Evolutionary conservation across 306 rosid genomes (phyloP), one percentile per base, ranked within the genome.

Genomic region (Acmispon strigosus): DNA sequence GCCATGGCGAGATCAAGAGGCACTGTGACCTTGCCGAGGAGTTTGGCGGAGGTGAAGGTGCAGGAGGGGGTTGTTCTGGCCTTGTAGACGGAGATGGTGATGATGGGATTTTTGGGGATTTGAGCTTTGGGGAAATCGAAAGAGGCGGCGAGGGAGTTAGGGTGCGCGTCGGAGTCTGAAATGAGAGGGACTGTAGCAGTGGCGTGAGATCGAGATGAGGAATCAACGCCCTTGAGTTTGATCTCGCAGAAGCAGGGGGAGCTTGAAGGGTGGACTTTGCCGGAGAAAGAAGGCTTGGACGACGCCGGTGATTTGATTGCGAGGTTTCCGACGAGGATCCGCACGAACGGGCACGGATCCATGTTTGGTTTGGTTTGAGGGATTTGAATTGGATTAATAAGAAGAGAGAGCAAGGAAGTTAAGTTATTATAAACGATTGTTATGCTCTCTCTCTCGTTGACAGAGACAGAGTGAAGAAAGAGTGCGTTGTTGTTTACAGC

Each of bases 331-430:
- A 92, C 66, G 14, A 89, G 87, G 75, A 92, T 64, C 86, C 97
- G 96, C 57, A 85, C 74, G 45, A 84, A 92, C 2, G 86, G 81
- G 75, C 97, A 89, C 50, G 96, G 96, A 85, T 92, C 96, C 97
- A 91, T 88, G 9, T 12, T 44, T 44, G 2, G 6, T 45, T 65
- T 27, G 1, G 6, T 17, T 22, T 12, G 43, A 57, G 29, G 4
- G 3, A 22, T 22, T 22, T 0, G 32, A 52, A 52, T 3, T 0
- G 34, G 10, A 53, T 53, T 3, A 20, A 53, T 50, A 50, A 36
- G 10, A 36, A 36, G 24, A 19, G 5, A n/a, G n/a, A n/a, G n/a
- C n/a, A n/a, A n/a, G 7, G 4, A 57, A 12, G 29, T 43, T 10
- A 18, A 13, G 3, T 27, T 44, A 44, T 20, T 27, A 29, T 47